These are phyloP conservation scores for Nothophytophthora sp. DNA, from an alignment of 352 stramenopile genomes.

Conservation along the genomic window DNA sequence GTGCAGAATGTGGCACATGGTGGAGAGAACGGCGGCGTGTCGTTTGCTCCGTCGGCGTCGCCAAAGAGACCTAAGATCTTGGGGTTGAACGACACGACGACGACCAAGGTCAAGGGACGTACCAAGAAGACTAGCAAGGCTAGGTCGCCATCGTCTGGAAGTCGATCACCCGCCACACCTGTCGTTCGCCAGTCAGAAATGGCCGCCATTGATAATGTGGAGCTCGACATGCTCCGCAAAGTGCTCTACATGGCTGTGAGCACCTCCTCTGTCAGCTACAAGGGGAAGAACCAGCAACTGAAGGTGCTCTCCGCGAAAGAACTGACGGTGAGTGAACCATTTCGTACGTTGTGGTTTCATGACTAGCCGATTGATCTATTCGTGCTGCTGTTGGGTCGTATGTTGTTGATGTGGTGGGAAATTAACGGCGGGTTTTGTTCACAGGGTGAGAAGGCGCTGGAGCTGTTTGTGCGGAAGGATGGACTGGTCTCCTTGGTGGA, in stretches of 20 bases:
- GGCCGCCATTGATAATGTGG: slow-evolving; percentile 19
- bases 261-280: slow-evolving; percentile 24
- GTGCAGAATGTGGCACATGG: slow-evolving; percentile 8
- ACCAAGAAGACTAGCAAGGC: slow-evolving; percentile 12
- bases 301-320: slow-evolving; percentile 28
- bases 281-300: slow-evolving; percentile 33
- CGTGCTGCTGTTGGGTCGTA: background rate
- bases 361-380: slow-evolving; percentile 1
- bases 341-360: background rate
- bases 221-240: slow-evolving; percentile 55
- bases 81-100: slow-evolving; percentile 14
- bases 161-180: slow-evolving; percentile 10
- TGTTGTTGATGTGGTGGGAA: slow-evolving; percentile 1
- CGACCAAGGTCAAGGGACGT: slow-evolving; percentile 3
- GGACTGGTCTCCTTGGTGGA: slow-evolving; percentile 46
- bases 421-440: too few species aligned
- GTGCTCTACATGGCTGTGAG: slow-evolving; percentile 62
- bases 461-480: slow-evolving; percentile 49
- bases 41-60: slow-evolving; percentile 22
- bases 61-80: slow-evolving; percentile 34
- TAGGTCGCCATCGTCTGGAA: slow-evolving; percentile 7
- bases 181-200: slow-evolving; percentile 24
- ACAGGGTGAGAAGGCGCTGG: slow-evolving; percentile 53
- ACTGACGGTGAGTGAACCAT: slow-evolving; percentile 58
- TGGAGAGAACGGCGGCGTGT: slow-evolving; percentile 3